Evolutionary conservation across 2,329 filamentous ascomycete genomes (phyloP).

Genomic region (Paraphaeosphaeria sporulosa): DNA sequence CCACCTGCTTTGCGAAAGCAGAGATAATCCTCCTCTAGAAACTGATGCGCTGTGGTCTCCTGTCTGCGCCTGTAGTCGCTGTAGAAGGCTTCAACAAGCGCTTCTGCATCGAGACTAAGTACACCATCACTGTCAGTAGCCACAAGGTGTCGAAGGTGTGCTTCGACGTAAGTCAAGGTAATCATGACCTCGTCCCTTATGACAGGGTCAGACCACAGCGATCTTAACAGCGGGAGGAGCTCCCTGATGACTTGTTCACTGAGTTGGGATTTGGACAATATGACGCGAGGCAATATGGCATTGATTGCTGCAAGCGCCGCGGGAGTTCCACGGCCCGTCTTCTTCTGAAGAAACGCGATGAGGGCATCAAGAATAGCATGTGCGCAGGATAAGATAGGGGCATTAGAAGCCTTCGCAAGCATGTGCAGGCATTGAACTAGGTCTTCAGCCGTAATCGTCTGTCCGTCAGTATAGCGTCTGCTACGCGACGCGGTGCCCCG

Average conservation of each 20-base stretch:
- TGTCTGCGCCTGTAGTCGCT: slow-evolving; percentile 77
- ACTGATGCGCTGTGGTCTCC: slow-evolving; percentile 55
- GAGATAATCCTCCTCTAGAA: slow-evolving; percentile 79
- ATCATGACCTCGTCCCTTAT: slow-evolving; percentile 79
- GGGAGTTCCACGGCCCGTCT: slow-evolving; percentile 71
- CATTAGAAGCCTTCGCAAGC: slow-evolving; percentile 71
- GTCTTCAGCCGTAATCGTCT: slow-evolving; percentile 40
- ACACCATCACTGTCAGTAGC: slow-evolving; percentile 30
- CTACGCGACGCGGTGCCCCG: slow-evolving; percentile 29
- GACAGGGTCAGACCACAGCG: slow-evolving; percentile 72
- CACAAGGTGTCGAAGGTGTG: slow-evolving; percentile 49
- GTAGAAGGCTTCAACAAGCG: slow-evolving; percentile 75
- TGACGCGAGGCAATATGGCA: slow-evolving; percentile 68
- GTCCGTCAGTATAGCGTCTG: slow-evolving; percentile 30
- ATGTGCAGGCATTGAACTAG: slow-evolving; percentile 69
- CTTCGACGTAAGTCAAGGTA: slow-evolving; percentile 68
- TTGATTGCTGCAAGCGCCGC: slow-evolving; percentile 80
- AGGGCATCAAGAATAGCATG: slow-evolving; percentile 64
- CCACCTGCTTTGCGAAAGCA: slow-evolving; percentile 53
- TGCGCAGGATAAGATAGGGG: slow-evolving; percentile 67
- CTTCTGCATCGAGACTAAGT: slow-evolving; percentile 59
- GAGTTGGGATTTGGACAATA: slow-evolving; percentile 72
- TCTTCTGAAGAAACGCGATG: slow-evolving; percentile 68
- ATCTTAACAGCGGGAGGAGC: slow-evolving; percentile 74
- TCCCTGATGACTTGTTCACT: slow-evolving; percentile 66